A percentile compares a stretch with the other conserved stretches of the same genome.
Conservation (phyloP, 768 basidiomycete genomes). For the Gymnopilus dilepis region DNA sequence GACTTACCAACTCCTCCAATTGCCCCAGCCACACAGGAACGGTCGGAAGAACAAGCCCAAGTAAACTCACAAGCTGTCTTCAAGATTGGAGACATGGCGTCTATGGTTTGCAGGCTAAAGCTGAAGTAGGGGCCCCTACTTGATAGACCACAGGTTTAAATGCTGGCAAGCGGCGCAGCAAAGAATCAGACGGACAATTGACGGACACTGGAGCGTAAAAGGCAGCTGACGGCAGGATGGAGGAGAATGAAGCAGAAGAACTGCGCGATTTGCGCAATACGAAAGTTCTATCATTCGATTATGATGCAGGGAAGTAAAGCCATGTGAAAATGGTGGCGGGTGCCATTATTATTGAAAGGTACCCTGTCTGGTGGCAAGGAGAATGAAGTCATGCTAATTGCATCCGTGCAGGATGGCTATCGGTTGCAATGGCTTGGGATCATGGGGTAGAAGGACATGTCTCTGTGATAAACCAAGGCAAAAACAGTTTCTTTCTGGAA, state of each 20-base stretch:
- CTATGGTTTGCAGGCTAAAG: too few relatives aligned
- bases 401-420: not conserved
- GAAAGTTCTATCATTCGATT: not conserved
- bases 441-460: too few relatives aligned
- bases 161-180: not conserved
- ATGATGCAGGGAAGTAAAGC: conserved; percentile 1
- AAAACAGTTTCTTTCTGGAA: too few relatives aligned
- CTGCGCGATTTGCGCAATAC: conserved; percentile 1
- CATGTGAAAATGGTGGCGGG: conserved; percentile 12
- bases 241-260: not conserved
- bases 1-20: conserved; percentile 7
- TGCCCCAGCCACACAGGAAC: not conserved
- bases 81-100: conserved; percentile 15
- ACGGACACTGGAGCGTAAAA: too few relatives aligned
- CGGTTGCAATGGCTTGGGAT: too few relatives aligned
- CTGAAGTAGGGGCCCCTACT: too few relatives aligned
- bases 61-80: not conserved
- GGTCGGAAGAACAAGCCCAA: not conserved
- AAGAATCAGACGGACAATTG: not conserved
- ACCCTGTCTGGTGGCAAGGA: not conserved
- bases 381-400: not conserved
- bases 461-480: too few relatives aligned
- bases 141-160: too few relatives aligned
- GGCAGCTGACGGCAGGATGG: not conserved
- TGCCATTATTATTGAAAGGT: not conserved